These are phyloP conservation scores for Nephelium lappaceum DNA, from an alignment of 345 rosid genomes.

Conservation along the genomic window DNA sequence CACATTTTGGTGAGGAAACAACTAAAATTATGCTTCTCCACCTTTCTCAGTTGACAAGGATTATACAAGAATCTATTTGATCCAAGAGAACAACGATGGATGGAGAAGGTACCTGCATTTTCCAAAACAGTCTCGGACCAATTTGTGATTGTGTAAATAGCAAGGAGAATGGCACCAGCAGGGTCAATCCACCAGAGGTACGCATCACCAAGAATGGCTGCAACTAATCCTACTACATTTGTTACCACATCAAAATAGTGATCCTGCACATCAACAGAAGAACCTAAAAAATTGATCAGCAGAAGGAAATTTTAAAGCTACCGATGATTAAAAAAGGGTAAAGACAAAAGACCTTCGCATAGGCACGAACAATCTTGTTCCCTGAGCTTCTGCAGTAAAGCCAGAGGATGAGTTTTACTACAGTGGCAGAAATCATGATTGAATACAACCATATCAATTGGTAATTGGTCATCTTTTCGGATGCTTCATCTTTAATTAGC, in stretches of 20 bases:
- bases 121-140: slow-evolving; percentile 94
- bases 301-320: background rate
- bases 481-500: slow-evolving; percentile 45
- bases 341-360: slow-evolving; percentile 62
- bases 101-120: slow-evolving; percentile 62
- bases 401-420: slow-evolving; percentile 80
- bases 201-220: slow-evolving; percentile 82
- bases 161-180: slow-evolving; percentile 76
- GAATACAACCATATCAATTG: slow-evolving; percentile 69
- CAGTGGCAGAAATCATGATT: slow-evolving; percentile 85
- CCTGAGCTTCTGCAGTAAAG: slow-evolving; percentile 78
- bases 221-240: slow-evolving; percentile 76
- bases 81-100: background rate
- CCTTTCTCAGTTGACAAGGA: background rate
- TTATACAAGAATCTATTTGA: background rate
- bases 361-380: slow-evolving; percentile 86
- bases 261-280: slow-evolving; percentile 51
- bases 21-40: background rate
- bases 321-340: background rate
- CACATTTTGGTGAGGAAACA: background rate
- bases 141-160: slow-evolving; percentile 78
- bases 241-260: slow-evolving; percentile 90
- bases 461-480: slow-evolving; percentile 46
- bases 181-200: slow-evolving; percentile 95
- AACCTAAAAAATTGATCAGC: slow-evolving; percentile 1